Base-by-base conservation (phyloP, 805 yeast species). In the Cyberlindnera veronae region DNA sequence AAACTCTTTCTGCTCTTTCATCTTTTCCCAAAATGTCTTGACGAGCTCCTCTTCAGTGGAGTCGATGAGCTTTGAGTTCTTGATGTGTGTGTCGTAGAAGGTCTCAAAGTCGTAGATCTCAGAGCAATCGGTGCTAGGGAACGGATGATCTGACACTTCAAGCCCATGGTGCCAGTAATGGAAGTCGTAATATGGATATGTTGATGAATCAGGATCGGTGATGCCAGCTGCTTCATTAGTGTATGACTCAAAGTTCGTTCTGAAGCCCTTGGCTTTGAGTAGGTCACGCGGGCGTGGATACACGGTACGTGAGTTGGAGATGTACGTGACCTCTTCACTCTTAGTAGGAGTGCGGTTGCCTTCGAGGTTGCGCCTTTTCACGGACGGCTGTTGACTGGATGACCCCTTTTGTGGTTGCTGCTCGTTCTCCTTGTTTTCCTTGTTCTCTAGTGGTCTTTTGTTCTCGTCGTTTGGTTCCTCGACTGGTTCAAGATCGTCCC, bases 11-110 rank as follows among this genome's bases (percentile, higher is more conserved):
- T 81, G 51, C 26, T 41, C 37, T 6, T 36, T 33, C 19, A 50
- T 29, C 13, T 23, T 42, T 19, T 30, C 38, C 50, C 45, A 41
- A 16, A 50, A 52, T 22, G 40, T 20, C 30, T 49, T 54, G 3
- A 63, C 44, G 4, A 62, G 43, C 30, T 49, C 56, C 6, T 46
- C 43, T 10, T 54, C 45, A 22, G 54, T 46, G 38, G 22, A 16
- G 22, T 44, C 31, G 6, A 41, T 23, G 7, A 41, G 16, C 63
- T 63, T 45, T 22, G 60, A 72, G 65, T 53, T 39, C 32, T 63
- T 64, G 42, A 66, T 55, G 41, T 79, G 77, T 44, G 76, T 77
- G 36, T 77, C 83, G 58, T 72, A 71, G 52, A 75, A 80, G 50
- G 80, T 82, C 26, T 72, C 65, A 44, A 82, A 59, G 60, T 76